Conservation (phyloP, 257 asterid species). For the Craterostigma plantagineum region DNA sequence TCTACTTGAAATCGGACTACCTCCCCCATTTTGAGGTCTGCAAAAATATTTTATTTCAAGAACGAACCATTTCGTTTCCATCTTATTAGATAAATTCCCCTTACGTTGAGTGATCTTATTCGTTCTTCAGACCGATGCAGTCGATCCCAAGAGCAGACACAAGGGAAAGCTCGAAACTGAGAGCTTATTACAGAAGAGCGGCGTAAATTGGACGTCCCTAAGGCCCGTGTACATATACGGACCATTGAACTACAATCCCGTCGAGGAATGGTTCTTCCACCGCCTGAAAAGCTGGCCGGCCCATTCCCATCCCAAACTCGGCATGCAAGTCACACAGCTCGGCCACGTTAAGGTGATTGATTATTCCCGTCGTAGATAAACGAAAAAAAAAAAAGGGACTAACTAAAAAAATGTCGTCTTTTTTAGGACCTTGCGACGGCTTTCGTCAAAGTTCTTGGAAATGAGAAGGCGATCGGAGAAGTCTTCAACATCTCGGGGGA, state of each 20-base stretch:
- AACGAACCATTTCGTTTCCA: neutral
- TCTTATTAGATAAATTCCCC: constrained; percentile 1
- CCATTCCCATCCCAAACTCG: constrained; percentile 81
- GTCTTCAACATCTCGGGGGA: constrained; percentile 91
- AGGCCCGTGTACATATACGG: constrained; percentile 97
- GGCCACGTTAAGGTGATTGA: constrained; percentile 78
- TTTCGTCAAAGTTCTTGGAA: constrained; percentile 74
- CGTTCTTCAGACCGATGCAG: constrained; percentile 59
- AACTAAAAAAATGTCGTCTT: no score
- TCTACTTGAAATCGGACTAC: constrained; percentile 59
- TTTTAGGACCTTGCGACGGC: constrained; percentile 77
- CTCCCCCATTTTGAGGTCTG: constrained; percentile 68
- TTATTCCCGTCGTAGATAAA: no score
- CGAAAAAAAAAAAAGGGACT: no score
- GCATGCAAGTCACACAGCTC: constrained; percentile 81
- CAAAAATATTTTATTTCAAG: neutral
- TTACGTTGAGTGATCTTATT: no score
- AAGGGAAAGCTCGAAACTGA: constrained; percentile 98
- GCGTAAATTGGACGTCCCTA: constrained; percentile 75
- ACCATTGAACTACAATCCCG: constrained; percentile 92
- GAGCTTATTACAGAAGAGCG: constrained; percentile 49
- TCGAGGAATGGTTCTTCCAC: constrained; percentile 99
- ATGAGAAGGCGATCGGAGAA: constrained; percentile 76
- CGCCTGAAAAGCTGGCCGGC: constrained; percentile 91
- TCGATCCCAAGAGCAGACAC: constrained; percentile 96